Evolutionary conservation across 192 early-diverging fungal species (phyloP).

Genomic region (Pecoramyces ruminantium): DNA sequence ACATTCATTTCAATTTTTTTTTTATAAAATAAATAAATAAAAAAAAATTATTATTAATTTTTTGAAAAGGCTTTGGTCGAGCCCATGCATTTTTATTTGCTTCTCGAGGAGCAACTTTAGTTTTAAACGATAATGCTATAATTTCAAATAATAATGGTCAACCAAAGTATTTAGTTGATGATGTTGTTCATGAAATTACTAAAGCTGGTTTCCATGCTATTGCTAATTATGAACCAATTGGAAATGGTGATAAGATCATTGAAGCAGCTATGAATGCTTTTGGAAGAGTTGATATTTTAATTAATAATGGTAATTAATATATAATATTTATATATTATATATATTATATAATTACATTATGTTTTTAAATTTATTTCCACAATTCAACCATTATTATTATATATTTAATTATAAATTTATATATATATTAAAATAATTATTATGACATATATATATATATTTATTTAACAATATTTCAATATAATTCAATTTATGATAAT

Average conservation of each 20-base stretch:
- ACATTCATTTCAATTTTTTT: too few relatives aligned
- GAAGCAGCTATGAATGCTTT: constrained; percentile 90
- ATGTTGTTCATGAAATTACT: not conserved
- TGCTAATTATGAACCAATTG: constrained; percentile 93
- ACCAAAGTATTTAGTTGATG: not conserved
- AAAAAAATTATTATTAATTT: too few relatives aligned
- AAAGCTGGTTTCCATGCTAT: constrained; percentile 17
- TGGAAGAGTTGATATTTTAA: constrained; percentile 84
- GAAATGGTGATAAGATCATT: constrained; percentile 96
- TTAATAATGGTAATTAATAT: constrained; percentile 53
- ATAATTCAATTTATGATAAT: too few relatives aligned
- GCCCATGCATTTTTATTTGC: not conserved
- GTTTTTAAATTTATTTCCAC: too few relatives aligned
- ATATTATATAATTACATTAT: too few relatives aligned
- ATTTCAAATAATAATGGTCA: not conserved
- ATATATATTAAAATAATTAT: too few relatives aligned
- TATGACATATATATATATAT: too few relatives aligned
- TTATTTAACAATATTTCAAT: too few relatives aligned
- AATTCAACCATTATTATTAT: too few relatives aligned
- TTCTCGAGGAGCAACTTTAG: not conserved
- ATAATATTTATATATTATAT: not conserved
- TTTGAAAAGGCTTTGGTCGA: not conserved
- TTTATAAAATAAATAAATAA: not conserved
- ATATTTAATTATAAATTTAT: too few relatives aligned
- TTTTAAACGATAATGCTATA: not conserved